A percentile compares a stretch with the other conserved stretches of the same genome.
phyloP scores from a whole-genome alignment of 2,329 filamentous ascomycete species.

The Colletotrichum sansevieriae region DNA sequence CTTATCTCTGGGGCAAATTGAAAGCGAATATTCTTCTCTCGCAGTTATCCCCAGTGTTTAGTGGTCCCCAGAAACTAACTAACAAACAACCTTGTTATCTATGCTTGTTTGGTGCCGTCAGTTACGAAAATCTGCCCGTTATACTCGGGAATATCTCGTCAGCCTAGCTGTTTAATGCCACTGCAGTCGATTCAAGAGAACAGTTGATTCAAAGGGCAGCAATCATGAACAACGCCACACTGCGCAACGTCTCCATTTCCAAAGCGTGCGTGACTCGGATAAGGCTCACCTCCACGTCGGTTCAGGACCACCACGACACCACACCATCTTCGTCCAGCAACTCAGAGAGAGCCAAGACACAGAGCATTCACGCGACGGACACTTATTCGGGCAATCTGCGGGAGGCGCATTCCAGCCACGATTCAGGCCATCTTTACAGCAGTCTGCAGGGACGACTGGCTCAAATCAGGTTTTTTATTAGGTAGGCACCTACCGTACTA shows the following conservation, averaged over 20 bases:
- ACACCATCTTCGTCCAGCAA: conserved; percentile 3
- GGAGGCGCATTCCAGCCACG: conserved; percentile 32
- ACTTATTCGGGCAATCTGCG: conserved; percentile 36
- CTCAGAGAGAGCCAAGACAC: conserved; percentile 35
- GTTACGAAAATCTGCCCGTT: conserved; percentile 17
- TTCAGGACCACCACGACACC: conserved; percentile 6
- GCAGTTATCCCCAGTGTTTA: background rate
- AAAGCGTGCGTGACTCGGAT: conserved; percentile 7
- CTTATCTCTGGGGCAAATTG: conserved; percentile 29
- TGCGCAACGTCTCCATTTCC: background rate
- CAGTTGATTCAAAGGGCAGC: background rate
- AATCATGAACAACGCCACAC: background rate
- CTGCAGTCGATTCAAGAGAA: background rate
- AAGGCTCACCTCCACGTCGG: conserved; percentile 17
- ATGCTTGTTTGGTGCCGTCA: background rate
- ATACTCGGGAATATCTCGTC: conserved; percentile 18
- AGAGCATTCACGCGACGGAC: conserved; percentile 30
- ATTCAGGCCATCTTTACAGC: conserved; percentile 32
- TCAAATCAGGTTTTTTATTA: too few species aligned
- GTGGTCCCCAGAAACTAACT: too few species aligned
- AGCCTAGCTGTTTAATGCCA: conserved; percentile 7
- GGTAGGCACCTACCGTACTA: too few species aligned
- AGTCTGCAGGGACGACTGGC: too few species aligned
- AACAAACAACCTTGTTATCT: conserved; percentile 5
- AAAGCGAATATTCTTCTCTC: background rate